phyloP scores from a whole-genome alignment of 2,329 filamentous ascomycete genomes.

The Claviceps sp. region DNA sequence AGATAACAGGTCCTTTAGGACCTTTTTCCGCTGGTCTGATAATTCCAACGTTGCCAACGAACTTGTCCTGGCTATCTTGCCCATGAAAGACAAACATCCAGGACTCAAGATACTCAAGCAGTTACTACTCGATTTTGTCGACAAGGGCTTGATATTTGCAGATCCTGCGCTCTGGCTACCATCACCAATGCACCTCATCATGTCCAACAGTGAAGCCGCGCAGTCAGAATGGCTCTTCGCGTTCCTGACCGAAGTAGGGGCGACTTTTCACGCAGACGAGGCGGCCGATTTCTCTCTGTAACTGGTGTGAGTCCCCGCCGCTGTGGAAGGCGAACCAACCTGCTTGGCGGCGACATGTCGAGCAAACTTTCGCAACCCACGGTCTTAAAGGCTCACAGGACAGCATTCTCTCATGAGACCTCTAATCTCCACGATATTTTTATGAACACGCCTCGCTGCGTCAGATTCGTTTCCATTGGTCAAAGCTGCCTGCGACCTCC shows the following conservation, averaged over 20 bases:
- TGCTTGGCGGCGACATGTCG: not conserved
- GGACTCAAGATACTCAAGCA: not conserved
- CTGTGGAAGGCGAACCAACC: not conserved
- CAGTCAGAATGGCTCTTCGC: not conserved
- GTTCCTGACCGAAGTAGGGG: not conserved
- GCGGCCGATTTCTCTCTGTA: not conserved
- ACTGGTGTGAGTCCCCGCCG: not conserved
- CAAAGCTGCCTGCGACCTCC: not conserved
- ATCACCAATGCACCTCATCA: not conserved
- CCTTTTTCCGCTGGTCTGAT: not conserved
- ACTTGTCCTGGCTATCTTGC: not conserved
- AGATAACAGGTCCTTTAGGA: not conserved
- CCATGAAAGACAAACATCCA: not conserved
- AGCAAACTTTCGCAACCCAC: not conserved
- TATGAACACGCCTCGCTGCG: not conserved
- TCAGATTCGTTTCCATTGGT: not conserved
- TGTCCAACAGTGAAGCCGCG: not conserved
- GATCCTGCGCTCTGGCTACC: not conserved
- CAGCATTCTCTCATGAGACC: not conserved
- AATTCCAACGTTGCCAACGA: not conserved
- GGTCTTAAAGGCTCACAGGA: not conserved
- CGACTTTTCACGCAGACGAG: not conserved
- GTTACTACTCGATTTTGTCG: not conserved
- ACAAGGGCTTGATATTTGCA: not conserved
- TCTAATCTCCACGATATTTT: not conserved